Percentiles rank a stretch among this genome's conserved stretches.
phyloP scores from a whole-genome alignment of 768 basidiomycete species.

The Hydnomerulius pinastri region DNA sequence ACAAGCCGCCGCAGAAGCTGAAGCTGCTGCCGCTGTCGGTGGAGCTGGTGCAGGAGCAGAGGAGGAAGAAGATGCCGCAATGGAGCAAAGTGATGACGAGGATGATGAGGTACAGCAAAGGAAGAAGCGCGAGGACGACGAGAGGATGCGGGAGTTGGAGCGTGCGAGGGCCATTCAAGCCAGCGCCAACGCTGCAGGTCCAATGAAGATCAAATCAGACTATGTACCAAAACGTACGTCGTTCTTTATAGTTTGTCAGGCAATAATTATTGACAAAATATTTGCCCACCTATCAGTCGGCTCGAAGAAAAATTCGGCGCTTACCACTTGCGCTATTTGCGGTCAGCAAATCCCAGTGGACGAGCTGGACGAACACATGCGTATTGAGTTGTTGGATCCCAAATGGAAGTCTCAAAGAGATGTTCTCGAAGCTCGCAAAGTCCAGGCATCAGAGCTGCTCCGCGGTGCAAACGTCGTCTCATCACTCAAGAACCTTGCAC shows the following conservation, averaged over 20 bases:
- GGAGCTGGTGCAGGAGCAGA: constrained; percentile 47
- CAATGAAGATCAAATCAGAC: constrained; percentile 94
- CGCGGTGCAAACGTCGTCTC: constrained; percentile 92
- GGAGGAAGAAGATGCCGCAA: constrained; percentile 61
- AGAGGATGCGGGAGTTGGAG: constrained; percentile 67
- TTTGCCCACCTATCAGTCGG: constrained; percentile 51
- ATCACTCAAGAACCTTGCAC: constrained; percentile 89
- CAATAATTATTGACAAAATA: constrained; percentile 8
- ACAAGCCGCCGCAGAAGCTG: constrained; percentile 84
- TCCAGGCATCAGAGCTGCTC: constrained; percentile 84
- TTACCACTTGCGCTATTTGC: constrained; percentile 91
- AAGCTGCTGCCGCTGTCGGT: constrained; percentile 79
- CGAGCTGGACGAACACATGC: constrained; percentile 96
- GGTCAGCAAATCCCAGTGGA: constrained; percentile 96
- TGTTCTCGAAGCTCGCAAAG: constrained; percentile 83
- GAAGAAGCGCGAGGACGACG: constrained; percentile 67
- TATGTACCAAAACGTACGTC: constrained; percentile 92
- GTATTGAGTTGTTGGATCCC: constrained; percentile 96
- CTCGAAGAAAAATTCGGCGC: constrained; percentile 57
- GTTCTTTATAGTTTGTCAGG: constrained; percentile 3
- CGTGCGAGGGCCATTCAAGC: constrained; percentile 81
- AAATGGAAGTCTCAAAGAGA: constrained; percentile 98
- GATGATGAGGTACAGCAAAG: constrained; percentile 66
- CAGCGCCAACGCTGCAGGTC: constrained; percentile 71
- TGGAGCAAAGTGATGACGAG: constrained; percentile 85